Conservation (phyloP, 2,329 filamentous ascomycete species). For the Trichophaea hybrida region DNA sequence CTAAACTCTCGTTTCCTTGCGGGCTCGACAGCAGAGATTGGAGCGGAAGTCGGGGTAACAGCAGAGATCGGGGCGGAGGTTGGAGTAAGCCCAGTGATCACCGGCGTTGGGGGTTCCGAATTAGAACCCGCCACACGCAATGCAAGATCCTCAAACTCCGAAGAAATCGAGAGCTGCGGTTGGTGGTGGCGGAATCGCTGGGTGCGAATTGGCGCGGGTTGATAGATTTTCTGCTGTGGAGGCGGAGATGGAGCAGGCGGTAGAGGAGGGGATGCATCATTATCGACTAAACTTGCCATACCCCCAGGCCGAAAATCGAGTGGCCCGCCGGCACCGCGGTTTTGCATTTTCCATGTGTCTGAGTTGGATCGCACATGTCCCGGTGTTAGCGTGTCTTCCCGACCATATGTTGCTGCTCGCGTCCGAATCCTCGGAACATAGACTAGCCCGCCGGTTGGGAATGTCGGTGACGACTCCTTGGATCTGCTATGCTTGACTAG, state of each 20-base stretch:
- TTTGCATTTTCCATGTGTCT: neutral
- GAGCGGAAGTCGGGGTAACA: slow-evolving; percentile 1
- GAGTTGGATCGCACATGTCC: neutral
- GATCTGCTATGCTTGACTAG: neutral
- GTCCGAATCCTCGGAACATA: neutral
- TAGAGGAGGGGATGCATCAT: too few relatives aligned
- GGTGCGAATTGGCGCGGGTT: neutral
- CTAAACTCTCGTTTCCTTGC: slow-evolving; percentile 6
- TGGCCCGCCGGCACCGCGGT: too few relatives aligned
- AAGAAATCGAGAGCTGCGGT: slow-evolving; percentile 3
- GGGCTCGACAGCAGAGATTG: neutral
- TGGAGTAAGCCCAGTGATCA: neutral
- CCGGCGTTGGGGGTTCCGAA: neutral
- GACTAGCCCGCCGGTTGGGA: neutral
- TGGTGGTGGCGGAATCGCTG: slow-evolving; percentile 2
- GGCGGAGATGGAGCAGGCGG: neutral
- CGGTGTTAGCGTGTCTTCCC: slow-evolving; percentile 4
- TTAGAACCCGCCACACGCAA: neutral
- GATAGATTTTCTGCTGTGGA: neutral
- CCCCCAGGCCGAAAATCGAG: too few relatives aligned
- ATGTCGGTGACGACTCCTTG: neutral
- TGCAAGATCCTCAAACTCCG: neutral
- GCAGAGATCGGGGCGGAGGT: neutral
- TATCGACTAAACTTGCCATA: too few relatives aligned
- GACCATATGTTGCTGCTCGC: slow-evolving; percentile 4